Evolutionary conservation across 768 basidiomycete genomes (phyloP), one percentile per base, ranked within the genome.

Genomic region (Gyrodon lividus): DNA sequence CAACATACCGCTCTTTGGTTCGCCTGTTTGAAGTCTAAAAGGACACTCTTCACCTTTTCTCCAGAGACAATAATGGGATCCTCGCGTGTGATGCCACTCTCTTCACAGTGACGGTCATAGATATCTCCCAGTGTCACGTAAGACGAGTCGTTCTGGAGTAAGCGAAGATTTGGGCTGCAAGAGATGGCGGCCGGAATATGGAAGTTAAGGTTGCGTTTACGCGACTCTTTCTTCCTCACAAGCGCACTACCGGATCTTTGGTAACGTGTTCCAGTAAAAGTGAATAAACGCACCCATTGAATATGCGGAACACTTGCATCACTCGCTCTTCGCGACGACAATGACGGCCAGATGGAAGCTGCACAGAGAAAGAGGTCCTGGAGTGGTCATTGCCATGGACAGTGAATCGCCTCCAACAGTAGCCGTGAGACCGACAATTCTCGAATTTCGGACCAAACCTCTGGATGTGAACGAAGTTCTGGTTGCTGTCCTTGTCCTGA

Each of bases 401-500:
- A 0, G 86, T 90, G 64, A 99, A 84, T 19, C 97, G 84, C 55
- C 91, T 87, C 84, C 86, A 96, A 65, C 84, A 93, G 51, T 84
- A 81, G 5, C 92, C 92, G 59, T 87, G 86, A 4, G 89, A 83
- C 42, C 95, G 83, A 57, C 86, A 91, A 47, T 94, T 87, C 67
- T 98, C 96, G 60, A 93, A 89, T 61, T 88, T 89, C 12, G 93
- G 84, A 19, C 83, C 84, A 65, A 98, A 97, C 67, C 93, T 91
- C 57, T 86, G 84, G 38, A 99, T 93, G 56, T 89, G 83, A 51
- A 91, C 79, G 60, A 98, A 97, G 58, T 89, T 87, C 59, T 89
- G 87, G 65, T 92, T 92, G 61, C 79, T 91, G 68, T 99, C 96
- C 68, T 95, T 93, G 65, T 98, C 94, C 94, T 97, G 61, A 13